Base-by-base conservation (phyloP, 1,284 basidiomycete species). In the Chalciporus sp. region DNA sequence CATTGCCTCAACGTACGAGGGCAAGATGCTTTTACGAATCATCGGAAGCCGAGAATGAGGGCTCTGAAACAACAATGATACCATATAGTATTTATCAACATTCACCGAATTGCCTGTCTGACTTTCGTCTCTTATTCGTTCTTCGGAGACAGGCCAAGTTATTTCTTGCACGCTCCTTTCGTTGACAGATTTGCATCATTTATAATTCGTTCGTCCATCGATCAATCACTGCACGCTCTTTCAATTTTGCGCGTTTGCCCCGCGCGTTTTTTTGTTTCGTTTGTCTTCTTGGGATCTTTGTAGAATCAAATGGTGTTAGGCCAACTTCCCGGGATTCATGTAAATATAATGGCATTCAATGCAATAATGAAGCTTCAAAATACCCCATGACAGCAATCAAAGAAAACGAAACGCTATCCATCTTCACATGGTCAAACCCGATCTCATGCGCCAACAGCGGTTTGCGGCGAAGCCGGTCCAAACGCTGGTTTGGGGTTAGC, bases 1-100 rank as follows among this genome's bases (percentile, higher is more conserved):
- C 11, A 67, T 72, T 4, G 58, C 74, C 26, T 61, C 67, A 1
- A 60, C 63, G 41, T 53, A 63, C 20, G 40, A 48, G 1, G 51
- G 59, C 53, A 72, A 71, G 39, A 44, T 74, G 6, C 20, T 58
- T 19, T 47, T 72, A 33, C 72, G 72, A 20, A 62, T 72, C 33
- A 70, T 72, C 9, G 71, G 72, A 44, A 72, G 64, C 27, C 57
- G 56, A 12, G 66, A 54, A 29, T 68, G 42, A 64, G 26, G 40
- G 53, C 62, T 28, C 27, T 16, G 23, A 42, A 23, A 10, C 28
- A 28, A n/a, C 10, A 12, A 35, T n/a, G 14, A 35, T 35, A 35
- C 42, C 35, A 41, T 31, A 12, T 23, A 42, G 37, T 39, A 43
- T 41, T 42, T 47, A 23, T 12, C 11, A 55, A 53, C 33, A 31